phyloP scores from a whole-genome alignment of 306 rosid genomes.

The Vigna nakashimae region DNA sequence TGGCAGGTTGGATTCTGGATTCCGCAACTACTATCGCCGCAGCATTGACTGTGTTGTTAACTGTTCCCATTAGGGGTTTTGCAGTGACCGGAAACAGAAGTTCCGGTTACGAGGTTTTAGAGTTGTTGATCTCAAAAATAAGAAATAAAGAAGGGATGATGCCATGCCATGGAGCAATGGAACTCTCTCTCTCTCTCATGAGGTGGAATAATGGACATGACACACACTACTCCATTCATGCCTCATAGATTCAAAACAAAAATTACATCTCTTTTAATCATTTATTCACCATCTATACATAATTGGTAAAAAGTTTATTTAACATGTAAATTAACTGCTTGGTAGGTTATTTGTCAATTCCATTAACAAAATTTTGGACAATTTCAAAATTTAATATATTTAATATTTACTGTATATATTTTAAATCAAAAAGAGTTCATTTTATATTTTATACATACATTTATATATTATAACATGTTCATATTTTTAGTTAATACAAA shows the following conservation, averaged over 20 bases:
- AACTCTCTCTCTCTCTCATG: neutral
- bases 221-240: neutral
- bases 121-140: conserved; percentile 26
- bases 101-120: conserved; percentile 37
- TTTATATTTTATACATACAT: no score
- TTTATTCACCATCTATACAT: no score
- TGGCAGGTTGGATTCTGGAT: conserved; percentile 62
- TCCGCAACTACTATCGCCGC: conserved; percentile 76
- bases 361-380: no score
- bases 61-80: conserved; percentile 51
- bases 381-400: no score
- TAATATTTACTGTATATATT: no score
- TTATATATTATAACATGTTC: no score
- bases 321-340: no score
- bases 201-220: neutral
- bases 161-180: neutral
- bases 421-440: no score
- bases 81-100: conserved; percentile 27
- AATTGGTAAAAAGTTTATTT: no score
- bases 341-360: no score
- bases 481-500: no score
- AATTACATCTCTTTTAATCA: neutral
- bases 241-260: neutral
- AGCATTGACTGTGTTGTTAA: conserved; percentile 65
- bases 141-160: neutral